Evolutionary conservation across 2,329 filamentous ascomycete species (phyloP), one percentile per base, ranked within the genome.

Genomic region (Trichoderma sp.): DNA sequence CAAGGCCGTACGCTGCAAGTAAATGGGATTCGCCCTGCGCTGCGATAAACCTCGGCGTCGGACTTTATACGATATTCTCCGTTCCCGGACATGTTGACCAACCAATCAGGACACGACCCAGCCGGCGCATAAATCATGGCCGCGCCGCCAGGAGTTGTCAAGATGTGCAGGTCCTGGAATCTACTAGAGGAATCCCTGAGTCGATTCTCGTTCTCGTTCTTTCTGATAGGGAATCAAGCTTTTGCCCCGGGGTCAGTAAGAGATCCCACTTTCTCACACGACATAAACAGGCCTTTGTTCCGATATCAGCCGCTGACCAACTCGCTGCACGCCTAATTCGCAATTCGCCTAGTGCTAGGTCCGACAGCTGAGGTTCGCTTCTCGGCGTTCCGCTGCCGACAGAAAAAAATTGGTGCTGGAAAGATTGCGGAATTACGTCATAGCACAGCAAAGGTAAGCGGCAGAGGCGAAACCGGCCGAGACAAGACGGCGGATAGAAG

Each of bases 101-200:
- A 41, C 69, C 60, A 73, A 73, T 73, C 60, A 65, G 41, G 6
- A 3, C 14, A 24, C 35, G 60, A 14, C 21, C 31, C 16, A 29
- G n/a, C 69, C 69, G 69, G 60, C 60, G 41, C 38, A 73, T 73
- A 73, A 73, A 73, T 16, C 41, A 50, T 56, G 69, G 60, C 69
- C 69, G 69, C n/a, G 50, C 60, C 69, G 69, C 59, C 66, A 53
- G 67, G 18, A 21, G 21, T 29, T 31, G 0, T 38, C 6, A 7
- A 38, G 35, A 38, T 14, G 6, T n/a, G 41, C 65, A 24, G 65
- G 29, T 50, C 24, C 31, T 63, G 68, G 68, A 71, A 71, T 50
- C 24, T 63, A 9, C 68, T 71, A 33, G 56, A 71, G 21, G 27
- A 6, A 6, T 33, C 59, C n/a, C 16, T 31, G 27, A 8, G 50